These are phyloP conservation scores for Brassica hybrid DNA, from an alignment of 441 rosid species.

Conservation along the genomic window DNA sequence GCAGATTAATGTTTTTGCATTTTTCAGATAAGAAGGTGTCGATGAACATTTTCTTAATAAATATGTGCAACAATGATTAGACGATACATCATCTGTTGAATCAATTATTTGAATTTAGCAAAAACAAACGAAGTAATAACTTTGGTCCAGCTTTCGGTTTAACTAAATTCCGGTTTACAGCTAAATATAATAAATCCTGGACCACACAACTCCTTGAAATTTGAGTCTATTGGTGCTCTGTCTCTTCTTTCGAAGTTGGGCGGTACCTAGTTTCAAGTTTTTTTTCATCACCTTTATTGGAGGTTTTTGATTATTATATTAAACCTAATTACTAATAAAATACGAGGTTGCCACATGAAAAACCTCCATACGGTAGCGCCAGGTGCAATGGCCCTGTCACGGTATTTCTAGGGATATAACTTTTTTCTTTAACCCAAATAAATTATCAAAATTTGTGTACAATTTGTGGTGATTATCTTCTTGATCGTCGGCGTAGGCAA, in stretches of 20 bases:
- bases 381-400: slow-evolving; percentile 37
- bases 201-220: slow-evolving; percentile 31
- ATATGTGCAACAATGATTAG: slow-evolving; percentile 9
- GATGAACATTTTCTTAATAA: not conserved
- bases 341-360: slow-evolving; percentile 33
- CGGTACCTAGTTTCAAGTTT: slow-evolving; percentile 36
- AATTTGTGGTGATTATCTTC: slow-evolving; percentile 15
- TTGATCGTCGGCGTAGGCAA: slow-evolving; percentile 23
- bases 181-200: slow-evolving; percentile 17
- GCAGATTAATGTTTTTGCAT: not conserved
- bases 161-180: slow-evolving; percentile 33
- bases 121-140: slow-evolving; percentile 1
- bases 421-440: not conserved
- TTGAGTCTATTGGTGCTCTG: slow-evolving; percentile 19
- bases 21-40: not conserved
- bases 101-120: slow-evolving; percentile 3
- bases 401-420: not conserved
- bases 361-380: slow-evolving; percentile 29
- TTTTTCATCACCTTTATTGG: slow-evolving; percentile 2
- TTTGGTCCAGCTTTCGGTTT: slow-evolving; percentile 38
- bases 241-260: slow-evolving; percentile 41
- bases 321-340: slow-evolving; percentile 12
- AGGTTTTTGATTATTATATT: not conserved
- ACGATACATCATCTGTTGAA: not conserved
- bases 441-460: not conserved